phyloP scores from a whole-genome alignment of 106 monocot genomes.

The Phalaenopsis equestris region DNA sequence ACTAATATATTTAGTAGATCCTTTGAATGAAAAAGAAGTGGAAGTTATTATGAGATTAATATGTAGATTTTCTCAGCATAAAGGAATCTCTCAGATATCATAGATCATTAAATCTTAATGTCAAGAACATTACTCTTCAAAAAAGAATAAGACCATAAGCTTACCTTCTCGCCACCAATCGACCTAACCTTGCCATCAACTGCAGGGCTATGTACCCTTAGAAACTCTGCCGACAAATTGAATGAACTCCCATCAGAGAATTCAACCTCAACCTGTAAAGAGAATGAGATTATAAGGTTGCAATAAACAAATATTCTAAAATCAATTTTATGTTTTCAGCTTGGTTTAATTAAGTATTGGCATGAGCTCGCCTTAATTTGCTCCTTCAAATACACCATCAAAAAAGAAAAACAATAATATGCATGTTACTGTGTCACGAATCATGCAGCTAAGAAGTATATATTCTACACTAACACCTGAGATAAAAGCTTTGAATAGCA shows the following conservation, averaged over 20 bases:
- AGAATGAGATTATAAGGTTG: neutral
- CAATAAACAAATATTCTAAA: neutral
- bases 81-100: neutral
- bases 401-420: neutral
- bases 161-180: constrained; percentile 83
- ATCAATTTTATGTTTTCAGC: neutral
- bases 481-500: neutral
- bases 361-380: neutral
- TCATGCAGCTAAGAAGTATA: neutral
- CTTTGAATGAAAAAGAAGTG: neutral
- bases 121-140: neutral
- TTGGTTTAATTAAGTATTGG: neutral
- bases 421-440: neutral
- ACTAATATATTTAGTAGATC: too few species aligned
- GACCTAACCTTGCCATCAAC: constrained; percentile 88
- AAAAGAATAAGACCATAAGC: neutral
- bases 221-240: constrained; percentile 73
- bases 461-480: neutral
- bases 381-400: neutral
- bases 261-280: constrained; percentile 66
- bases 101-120: neutral
- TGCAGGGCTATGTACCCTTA: constrained; percentile 83
- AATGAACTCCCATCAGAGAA: constrained; percentile 68
- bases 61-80: neutral
- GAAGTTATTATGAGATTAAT: neutral